Percentiles rank a stretch among this genome's conserved stretches.
These are phyloP conservation scores for Coemansia sp. DNA, from an alignment of 192 early-diverging fungal species.

Conservation along the genomic window DNA sequence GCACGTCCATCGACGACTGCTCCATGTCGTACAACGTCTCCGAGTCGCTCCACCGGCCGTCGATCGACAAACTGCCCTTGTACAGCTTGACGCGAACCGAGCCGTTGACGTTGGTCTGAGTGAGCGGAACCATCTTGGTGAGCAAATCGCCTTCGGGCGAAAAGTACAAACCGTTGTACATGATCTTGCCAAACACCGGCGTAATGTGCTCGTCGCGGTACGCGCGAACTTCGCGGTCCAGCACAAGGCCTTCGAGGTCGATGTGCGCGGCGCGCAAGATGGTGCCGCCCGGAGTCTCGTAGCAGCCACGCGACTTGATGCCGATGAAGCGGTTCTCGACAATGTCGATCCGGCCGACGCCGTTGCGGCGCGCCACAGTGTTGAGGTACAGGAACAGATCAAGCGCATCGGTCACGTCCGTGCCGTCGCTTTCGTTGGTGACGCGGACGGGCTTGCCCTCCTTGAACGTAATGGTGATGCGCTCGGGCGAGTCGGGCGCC, in stretches of 20 bases:
- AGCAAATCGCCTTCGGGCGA: slow-evolving; percentile 93
- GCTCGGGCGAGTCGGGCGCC: slow-evolving; percentile 94
- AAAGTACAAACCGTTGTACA: slow-evolving; percentile 98
- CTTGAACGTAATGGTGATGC: slow-evolving; percentile 86
- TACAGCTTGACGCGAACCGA: slow-evolving; percentile 93
- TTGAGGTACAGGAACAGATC: slow-evolving; percentile 96
- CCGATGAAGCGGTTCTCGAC: slow-evolving; percentile 99
- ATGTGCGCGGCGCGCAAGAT: slow-evolving; percentile 93
- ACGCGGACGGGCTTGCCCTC: slow-evolving; percentile 87
- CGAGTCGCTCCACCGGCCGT: slow-evolving; percentile 82
- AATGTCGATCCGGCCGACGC: slow-evolving; percentile 98
- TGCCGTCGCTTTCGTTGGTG: slow-evolving; percentile 74
- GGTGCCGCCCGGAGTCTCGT: slow-evolving; percentile 98
- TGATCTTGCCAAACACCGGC: slow-evolving; percentile 65
- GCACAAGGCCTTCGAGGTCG: slow-evolving; percentile 90
- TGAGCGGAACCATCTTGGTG: slow-evolving; percentile 74
- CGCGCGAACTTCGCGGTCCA: slow-evolving; percentile 94
- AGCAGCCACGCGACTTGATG: slow-evolving; percentile 98
- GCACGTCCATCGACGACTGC: slow-evolving; percentile 94
- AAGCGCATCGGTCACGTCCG: slow-evolving; percentile 66
- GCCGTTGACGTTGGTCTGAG: slow-evolving; percentile 87
- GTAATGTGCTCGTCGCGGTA: slow-evolving; percentile 91
- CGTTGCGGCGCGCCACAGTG: slow-evolving; percentile 92
- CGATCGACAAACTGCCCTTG: slow-evolving; percentile 89
- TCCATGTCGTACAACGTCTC: slow-evolving; percentile 92